These are phyloP conservation scores for Lasiodiplodia citricola DNA, from an alignment of 2,329 filamentous ascomycete species.

Conservation along the genomic window DNA sequence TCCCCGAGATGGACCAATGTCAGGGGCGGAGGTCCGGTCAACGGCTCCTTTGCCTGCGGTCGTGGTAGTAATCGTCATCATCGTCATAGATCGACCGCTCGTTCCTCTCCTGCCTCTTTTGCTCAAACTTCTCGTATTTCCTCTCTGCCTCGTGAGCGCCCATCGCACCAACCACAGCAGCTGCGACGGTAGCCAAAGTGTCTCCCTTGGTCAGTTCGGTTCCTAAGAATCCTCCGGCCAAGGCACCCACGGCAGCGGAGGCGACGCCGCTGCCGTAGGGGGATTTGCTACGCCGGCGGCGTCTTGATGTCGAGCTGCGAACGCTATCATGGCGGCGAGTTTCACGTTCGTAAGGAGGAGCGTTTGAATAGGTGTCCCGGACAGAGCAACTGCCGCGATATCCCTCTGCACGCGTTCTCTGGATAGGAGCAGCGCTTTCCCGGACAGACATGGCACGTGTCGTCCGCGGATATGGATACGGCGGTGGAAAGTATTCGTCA, in stretches of 20 bases:
- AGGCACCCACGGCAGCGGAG: slow-evolving; percentile 38
- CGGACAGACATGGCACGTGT: background rate
- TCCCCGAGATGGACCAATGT: background rate
- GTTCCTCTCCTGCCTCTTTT: slow-evolving; percentile 18
- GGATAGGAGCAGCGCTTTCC: background rate
- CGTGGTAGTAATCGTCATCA: slow-evolving; percentile 20
- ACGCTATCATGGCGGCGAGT: slow-evolving; percentile 5
- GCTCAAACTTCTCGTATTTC: slow-evolving; percentile 32
- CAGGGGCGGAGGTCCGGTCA: background rate
- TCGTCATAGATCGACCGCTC: background rate
- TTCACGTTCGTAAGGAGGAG: background rate
- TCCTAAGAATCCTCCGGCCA: slow-evolving; percentile 42
- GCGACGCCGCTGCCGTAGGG: slow-evolving; percentile 17
- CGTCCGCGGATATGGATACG: background rate
- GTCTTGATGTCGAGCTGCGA: slow-evolving; percentile 8
- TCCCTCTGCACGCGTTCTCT: background rate
- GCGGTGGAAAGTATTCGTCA: slow-evolving; percentile 9
- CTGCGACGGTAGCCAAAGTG: slow-evolving; percentile 39
- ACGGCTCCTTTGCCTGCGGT: slow-evolving; percentile 12
- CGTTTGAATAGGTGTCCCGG: slow-evolving; percentile 3
- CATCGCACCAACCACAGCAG: slow-evolving; percentile 43
- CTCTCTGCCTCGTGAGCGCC: slow-evolving; percentile 38
- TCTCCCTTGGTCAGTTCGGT: slow-evolving; percentile 35
- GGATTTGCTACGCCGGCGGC: slow-evolving; percentile 7
- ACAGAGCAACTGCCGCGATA: background rate